Conservation (phyloP, 495 filamentous ascomycete species). For the Symbiotaphrina buchneri region DNA sequence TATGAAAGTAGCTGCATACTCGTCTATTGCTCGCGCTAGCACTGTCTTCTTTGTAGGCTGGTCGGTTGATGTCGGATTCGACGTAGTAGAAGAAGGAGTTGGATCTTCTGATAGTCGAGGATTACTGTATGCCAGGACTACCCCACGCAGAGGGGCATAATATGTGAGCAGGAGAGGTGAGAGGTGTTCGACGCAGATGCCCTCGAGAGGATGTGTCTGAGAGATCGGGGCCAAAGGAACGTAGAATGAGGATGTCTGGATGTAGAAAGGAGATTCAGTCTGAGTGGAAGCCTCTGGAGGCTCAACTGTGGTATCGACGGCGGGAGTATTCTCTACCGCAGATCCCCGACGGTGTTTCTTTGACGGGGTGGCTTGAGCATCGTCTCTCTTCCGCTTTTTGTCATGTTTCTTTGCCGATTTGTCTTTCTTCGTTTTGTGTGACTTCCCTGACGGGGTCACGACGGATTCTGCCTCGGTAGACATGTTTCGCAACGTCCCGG, state of each 20-base stretch:
- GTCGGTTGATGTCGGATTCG: conserved; percentile 10
- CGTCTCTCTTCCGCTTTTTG: conserved; percentile 30
- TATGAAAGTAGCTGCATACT: conserved; percentile 42
- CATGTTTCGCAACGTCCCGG: neutral
- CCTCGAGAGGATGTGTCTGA: conserved; percentile 35
- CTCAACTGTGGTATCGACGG: conserved; percentile 9
- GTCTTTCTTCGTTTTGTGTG: conserved; percentile 4
- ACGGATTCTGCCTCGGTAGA: neutral
- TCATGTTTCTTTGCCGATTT: conserved; percentile 15
- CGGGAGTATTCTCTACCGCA: neutral
- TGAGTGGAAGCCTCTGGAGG: conserved; percentile 13
- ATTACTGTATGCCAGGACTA: conserved; percentile 50
- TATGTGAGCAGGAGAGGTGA: conserved; percentile 57
- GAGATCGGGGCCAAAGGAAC: conserved; percentile 47
- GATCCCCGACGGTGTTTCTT: conserved; percentile 15
- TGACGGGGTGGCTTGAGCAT: conserved; percentile 15
- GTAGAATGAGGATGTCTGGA: conserved; percentile 42
- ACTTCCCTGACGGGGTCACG: neutral
- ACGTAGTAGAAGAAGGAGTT: conserved; percentile 18
- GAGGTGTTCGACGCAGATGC: conserved; percentile 48
- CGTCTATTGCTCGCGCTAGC: conserved; percentile 31
- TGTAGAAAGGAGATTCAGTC: conserved; percentile 27
- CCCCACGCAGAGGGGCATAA: conserved; percentile 44
- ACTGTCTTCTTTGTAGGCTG: conserved; percentile 18
- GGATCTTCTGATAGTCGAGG: conserved; percentile 13